Evolutionary conservation across 140 eudicot species (phyloP), one percentile per base, ranked within the genome.

Genomic region (Stevia rebaudiana): DNA sequence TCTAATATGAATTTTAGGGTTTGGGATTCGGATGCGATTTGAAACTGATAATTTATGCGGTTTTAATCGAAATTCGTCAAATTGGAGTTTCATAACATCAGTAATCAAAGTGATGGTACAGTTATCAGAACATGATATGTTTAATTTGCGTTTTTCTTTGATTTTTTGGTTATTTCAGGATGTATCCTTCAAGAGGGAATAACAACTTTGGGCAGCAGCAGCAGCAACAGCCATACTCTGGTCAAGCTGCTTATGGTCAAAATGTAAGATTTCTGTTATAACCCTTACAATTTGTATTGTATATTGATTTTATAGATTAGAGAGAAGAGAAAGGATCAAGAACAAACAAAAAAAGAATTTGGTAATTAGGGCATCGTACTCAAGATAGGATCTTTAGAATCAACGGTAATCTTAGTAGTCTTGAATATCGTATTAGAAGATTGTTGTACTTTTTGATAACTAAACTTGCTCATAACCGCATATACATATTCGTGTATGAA

Each of bases 131-230:
- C 10, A 16, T 25, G 3, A 41, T 8, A 42, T 39, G 58, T 63
- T 63, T 53, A 55, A 52, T 63, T 10, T 21, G 42, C 21, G 50
- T 42, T 13, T 54, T 54, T 44, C 46, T 13, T 15, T 15, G 61
- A 25, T 35, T 39, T 56, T 19, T 50, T 6, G 33, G 56, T 24
- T 22, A 9, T 5, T 47, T n/a, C 31, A 36, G 61, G 67, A 67
- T 89, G 97, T 86, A 83, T 68, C 80, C 86, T 33, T 79, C 95
- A 8, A 77, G 97, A 55, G 97, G 94, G 65, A 75, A 70, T 63
- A 80, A 44, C 71, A 61, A 67, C 0, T 86, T 79, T 41, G 85
- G 89, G 15, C 90, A 79, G 61, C 88, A 74, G 42, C 83, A 78
- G 36, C 83, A 80, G 41, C 80, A 60, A 35, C 84, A 70, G 35